Conservation (phyloP, 73 alveolate genomes). For the Paramecium biaurelia region DNA sequence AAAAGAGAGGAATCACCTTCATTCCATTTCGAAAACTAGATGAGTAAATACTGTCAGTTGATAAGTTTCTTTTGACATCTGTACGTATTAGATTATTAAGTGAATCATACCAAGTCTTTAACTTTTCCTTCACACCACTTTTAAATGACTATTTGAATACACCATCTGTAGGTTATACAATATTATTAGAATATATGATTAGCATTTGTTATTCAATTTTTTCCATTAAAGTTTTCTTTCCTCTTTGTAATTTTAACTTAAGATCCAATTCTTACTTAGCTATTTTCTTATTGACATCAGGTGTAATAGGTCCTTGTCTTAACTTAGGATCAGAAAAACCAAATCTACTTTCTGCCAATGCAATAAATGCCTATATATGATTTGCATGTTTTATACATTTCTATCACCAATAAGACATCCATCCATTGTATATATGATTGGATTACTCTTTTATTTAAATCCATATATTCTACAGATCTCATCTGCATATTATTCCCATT, state of each 20-base stretch:
- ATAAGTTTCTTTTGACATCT: background rate
- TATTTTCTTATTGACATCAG: constrained; percentile 33
- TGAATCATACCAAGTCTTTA: background rate
- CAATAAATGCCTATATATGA: background rate
- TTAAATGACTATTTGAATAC: constrained; percentile 4
- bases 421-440: constrained; percentile 18
- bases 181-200: background rate
- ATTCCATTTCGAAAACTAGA: constrained; percentile 20
- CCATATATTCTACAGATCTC: constrained; percentile 40
- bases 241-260: background rate
- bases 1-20: background rate
- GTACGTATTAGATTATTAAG: background rate
- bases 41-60: background rate
- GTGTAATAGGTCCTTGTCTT: constrained; percentile 36
- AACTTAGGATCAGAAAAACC: constrained; percentile 22
- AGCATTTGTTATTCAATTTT: background rate
- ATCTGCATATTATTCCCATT: constrained; percentile 51
- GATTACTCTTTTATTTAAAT: constrained; percentile 40
- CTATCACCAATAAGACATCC: constrained; percentile 35
- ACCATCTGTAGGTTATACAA: background rate
- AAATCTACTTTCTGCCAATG: constrained; percentile 14
- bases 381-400: background rate
- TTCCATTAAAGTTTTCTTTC: background rate
- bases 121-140: background rate
- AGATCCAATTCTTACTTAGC: constrained; percentile 26